These are phyloP conservation scores for Chenopodium suecicum DNA, from an alignment of 148 eudicot species.

Conservation along the genomic window DNA sequence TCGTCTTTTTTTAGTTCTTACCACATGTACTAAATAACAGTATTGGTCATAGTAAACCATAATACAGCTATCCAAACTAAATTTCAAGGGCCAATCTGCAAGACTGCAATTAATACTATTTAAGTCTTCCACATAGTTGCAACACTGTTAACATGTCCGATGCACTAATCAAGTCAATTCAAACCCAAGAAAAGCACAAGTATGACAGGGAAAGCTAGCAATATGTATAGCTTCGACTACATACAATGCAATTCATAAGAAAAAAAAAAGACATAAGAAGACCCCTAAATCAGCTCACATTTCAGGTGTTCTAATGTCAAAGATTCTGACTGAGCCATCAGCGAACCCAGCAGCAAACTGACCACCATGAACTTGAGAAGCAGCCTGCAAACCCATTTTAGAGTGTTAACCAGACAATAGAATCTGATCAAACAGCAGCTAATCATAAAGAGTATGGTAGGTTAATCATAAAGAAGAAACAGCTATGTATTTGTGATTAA, in stretches of 20 bases:
- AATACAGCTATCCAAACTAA: not conserved
- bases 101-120: not conserved
- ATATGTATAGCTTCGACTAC: not conserved
- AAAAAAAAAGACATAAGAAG: not conserved
- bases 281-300: conserved; percentile 45
- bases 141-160: not conserved
- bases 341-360: conserved; percentile 87
- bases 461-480: too few species aligned
- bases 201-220: not conserved
- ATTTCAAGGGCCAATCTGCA: not conserved
- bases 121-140: not conserved
- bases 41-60: not conserved
- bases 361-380: conserved; percentile 85
- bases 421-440: not conserved
- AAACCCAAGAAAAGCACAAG: not conserved
- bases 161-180: not conserved
- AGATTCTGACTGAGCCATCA: conserved; percentile 87
- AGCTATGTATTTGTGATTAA: too few species aligned
- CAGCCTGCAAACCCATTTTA: conserved; percentile 53
- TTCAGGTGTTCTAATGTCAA: conserved; percentile 80
- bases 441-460: not conserved
- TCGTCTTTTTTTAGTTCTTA: not conserved
- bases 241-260: not conserved
- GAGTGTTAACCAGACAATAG: not conserved
- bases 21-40: not conserved